Evolutionary conservation across 805 yeast genomes (phyloP).

Genomic region (Metschnikowia colocasiae): DNA sequence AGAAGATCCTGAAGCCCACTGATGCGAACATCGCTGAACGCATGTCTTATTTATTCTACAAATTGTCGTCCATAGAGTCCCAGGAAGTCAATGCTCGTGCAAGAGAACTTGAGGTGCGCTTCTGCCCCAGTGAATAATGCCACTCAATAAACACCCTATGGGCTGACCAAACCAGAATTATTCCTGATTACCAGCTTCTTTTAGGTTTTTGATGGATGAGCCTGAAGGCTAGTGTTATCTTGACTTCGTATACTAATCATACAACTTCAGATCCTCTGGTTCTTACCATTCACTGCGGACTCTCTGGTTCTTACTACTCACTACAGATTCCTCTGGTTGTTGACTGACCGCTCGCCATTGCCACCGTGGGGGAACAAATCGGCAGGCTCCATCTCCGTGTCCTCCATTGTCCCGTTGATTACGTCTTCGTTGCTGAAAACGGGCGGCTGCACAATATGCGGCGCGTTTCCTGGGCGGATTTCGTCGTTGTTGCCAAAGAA

Average conservation of each 20-base stretch:
- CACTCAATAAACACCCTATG: no score
- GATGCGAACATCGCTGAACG: constrained; percentile 16
- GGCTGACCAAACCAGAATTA: no score
- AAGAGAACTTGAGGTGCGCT: constrained; percentile 17
- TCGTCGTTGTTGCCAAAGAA: constrained; percentile 6
- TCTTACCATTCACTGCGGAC: not conserved
- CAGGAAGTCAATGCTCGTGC: constrained; percentile 12
- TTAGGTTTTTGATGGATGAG: no score
- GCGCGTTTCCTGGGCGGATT: constrained; percentile 31
- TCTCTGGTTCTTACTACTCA: no score
- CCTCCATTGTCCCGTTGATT: constrained; percentile 25
- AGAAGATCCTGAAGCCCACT: constrained; percentile 13
- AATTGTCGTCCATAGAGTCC: constrained; percentile 13
- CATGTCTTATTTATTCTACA: constrained; percentile 21
- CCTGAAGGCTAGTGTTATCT: not conserved
- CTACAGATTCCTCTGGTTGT: not conserved
- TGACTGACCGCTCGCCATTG: not conserved
- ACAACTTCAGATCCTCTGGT: not conserved
- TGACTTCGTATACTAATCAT: no score
- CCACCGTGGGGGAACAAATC: constrained; percentile 21
- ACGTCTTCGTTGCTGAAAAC: constrained; percentile 29
- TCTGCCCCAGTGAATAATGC: constrained; percentile 6
- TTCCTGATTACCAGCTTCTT: no score
- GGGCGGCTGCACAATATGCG: constrained; percentile 40
- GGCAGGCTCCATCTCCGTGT: constrained; percentile 31